Evolutionary conservation across 2,329 filamentous ascomycete species (phyloP), one percentile per base, ranked within the genome.

Genomic region (Aspergillus terreus): DNA sequence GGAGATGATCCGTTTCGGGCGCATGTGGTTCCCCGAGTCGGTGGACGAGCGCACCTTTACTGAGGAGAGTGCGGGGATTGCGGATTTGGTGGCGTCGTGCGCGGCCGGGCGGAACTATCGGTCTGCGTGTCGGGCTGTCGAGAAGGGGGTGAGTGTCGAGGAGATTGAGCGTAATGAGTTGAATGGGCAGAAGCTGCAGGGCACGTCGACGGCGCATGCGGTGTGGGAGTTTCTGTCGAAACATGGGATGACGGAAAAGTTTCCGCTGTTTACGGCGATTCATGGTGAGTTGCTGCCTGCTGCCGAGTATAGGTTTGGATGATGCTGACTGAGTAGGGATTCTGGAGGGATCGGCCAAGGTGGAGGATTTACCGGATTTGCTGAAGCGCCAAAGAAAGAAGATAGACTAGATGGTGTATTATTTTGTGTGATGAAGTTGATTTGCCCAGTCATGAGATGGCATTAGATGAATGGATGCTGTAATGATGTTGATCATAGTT

Each of bases 1-100:
- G 58, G 92, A 96, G 74, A 95, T 95, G 85, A 88, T 95, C 64
- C 86, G 87, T 68, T 96, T 96, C 61, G 91, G 91, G 7, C 51
- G 51, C n/a, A 52, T 51, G 19, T 59, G 56, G 56, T 58, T 58
- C n/a, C 56, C 56, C 1, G 44, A 46, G 11, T 57, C 54, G 2
- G 56, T 58, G 6, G 43, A 59, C 9, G 53, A 58, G 49, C 38
- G 27, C 35, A 59, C 53, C 0, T 59, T 59, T n/a, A 58, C 57
- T 3, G 55, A 58, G 47, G 55, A 59, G 36, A 64, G 62, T 30
- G 61, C 61, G 5, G 61, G 62, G 7, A 60, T 64, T 30, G 62
- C 61, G 1, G 57, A 58, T 33, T 19, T 59, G 47, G 49, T 59
- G 9, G 53, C 55, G 4, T 58, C 55, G 23, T 58, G 53, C 12